Evolutionary conservation across 2,329 filamentous ascomycete genomes (phyloP).

Genomic region (Pseudogymnoascus destructans): DNA sequence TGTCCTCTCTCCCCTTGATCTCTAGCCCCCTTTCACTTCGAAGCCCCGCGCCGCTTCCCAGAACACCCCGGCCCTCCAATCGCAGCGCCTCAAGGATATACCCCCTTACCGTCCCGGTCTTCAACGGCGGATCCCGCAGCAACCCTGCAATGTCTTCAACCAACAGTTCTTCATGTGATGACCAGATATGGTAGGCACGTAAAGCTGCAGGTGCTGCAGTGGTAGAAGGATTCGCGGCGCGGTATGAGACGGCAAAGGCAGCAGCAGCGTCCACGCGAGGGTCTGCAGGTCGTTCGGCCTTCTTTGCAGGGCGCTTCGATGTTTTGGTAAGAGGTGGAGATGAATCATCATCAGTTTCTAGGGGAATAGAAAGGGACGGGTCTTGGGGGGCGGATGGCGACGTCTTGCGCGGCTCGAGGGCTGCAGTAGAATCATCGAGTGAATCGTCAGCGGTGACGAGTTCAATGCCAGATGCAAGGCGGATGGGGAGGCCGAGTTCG

Average conservation of each 20-base stretch:
- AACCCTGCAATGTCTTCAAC: conserved; percentile 39
- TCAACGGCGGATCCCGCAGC: conserved; percentile 47
- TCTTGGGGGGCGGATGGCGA: conserved; percentile 10
- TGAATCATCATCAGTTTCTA: conserved; percentile 12
- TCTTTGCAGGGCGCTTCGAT: conserved; percentile 9
- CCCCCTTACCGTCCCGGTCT: conserved; percentile 38
- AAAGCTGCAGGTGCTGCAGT: conserved; percentile 27
- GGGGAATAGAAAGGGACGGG: conserved; percentile 22
- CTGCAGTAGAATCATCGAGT: conserved; percentile 16
- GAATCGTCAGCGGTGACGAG: conserved; percentile 20
- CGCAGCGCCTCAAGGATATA: conserved; percentile 47
- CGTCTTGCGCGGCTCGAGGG: conserved; percentile 6
- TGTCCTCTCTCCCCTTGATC: conserved; percentile 35
- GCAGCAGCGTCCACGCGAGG: conserved; percentile 19
- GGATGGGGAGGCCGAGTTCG: conserved; percentile 54
- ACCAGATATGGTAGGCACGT: conserved; percentile 53
- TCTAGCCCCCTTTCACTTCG: conserved; percentile 10
- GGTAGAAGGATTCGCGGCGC: conserved; percentile 11
- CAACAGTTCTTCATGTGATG: conserved; percentile 35
- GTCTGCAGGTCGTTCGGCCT: not conserved
- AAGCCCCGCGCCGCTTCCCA: conserved; percentile 8
- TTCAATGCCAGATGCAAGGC: conserved; percentile 34
- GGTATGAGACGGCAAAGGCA: conserved; percentile 17
- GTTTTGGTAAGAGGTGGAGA: not conserved
- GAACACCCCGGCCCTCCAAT: conserved; percentile 27